Base-by-base conservation (phyloP, 2,329 filamentous ascomycete species). In the Aspergillus tanneri region DNA sequence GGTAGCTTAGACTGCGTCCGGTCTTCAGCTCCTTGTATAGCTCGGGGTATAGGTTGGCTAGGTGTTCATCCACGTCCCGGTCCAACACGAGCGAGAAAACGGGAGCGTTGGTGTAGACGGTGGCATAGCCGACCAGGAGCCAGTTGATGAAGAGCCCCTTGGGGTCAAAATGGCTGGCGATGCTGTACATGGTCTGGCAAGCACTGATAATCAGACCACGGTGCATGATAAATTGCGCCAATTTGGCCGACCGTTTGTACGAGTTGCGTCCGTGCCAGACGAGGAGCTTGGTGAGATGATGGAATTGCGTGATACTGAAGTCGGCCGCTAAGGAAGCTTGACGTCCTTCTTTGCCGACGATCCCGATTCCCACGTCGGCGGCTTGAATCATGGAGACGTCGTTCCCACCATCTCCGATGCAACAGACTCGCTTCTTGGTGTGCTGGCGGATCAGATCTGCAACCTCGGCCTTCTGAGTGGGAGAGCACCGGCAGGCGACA, bases 381-480 rank as follows among this genome's bases (percentile, higher is more conserved):
- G 93, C 92, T 75, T 97, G 93, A 59, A 99, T 99, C 93, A 99
- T 99, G 58, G 87, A 92, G 4, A 99, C 93, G 67, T 99, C 95
- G 71, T 99, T 99, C 60, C 95, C 93, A 57, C 93, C 93, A 64
- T 99, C 93, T 28, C 93, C 93, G 58, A 99, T 99, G 66, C 93
- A 97, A 72, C 91, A 96, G 12, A 97, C 88, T 11, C 95, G 87
- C 71, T 97, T 97, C 70, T 89, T 90, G 16, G 93, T 99, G 70
- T 89, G 86, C 42, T 87, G 82, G 52, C 91, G 89, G 72, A 99
- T 99, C 40, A 97, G 80, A 57, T 82, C 84, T 8, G 95, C 93
- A 30, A 99, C 81, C 61, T 97, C 92, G 34, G 93, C 95, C 70
- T 99, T 99, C 64, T 99, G 93, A 0, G 89, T 96, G 0, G 93